Percentiles rank a stretch among this genome's conserved stretches.
phyloP scores from a whole-genome alignment of 2,329 filamentous ascomycete genomes.

The Ascocoryne sarcoides region DNA sequence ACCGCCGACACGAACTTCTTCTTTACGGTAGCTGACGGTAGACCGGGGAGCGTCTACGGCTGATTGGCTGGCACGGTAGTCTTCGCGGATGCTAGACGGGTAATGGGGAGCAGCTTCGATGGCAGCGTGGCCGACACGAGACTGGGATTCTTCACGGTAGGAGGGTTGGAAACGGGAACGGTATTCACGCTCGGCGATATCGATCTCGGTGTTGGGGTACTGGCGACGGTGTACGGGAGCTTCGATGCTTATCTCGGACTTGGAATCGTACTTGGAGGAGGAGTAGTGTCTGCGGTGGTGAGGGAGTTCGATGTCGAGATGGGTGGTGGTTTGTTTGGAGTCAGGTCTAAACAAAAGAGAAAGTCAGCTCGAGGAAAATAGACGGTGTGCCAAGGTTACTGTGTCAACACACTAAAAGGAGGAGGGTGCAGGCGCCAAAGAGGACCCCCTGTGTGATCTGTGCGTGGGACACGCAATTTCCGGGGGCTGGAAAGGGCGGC shows the following conservation, averaged over 20 bases:
- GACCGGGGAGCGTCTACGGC: constrained; percentile 27
- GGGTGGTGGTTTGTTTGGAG: constrained; percentile 35
- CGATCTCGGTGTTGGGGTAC: constrained; percentile 35
- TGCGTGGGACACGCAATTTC: constrained; percentile 14
- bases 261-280: constrained; percentile 20
- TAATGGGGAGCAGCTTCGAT: constrained; percentile 34
- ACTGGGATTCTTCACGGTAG: constrained; percentile 21
- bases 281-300: constrained; percentile 28
- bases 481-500: background rate
- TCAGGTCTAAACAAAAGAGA: constrained; percentile 23
- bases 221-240: constrained; percentile 17
- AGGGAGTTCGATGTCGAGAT: constrained; percentile 41
- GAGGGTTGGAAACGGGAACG: constrained; percentile 50
- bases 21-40: constrained; percentile 12
- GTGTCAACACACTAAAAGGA: constrained; percentile 30
- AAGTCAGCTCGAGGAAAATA: constrained; percentile 21
- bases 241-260: constrained; percentile 19
- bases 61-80: constrained; percentile 13
- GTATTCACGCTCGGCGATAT: constrained; percentile 58
- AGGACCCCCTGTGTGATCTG: constrained; percentile 5
- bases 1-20: constrained; percentile 19
- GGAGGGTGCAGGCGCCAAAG: constrained; percentile 6
- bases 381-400: constrained; percentile 31
- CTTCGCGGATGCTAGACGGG: constrained; percentile 27
- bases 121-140: constrained; percentile 22